Conservation (phyloP, 805 yeast genomes). For the Lipomyces chichibuensis region DNA sequence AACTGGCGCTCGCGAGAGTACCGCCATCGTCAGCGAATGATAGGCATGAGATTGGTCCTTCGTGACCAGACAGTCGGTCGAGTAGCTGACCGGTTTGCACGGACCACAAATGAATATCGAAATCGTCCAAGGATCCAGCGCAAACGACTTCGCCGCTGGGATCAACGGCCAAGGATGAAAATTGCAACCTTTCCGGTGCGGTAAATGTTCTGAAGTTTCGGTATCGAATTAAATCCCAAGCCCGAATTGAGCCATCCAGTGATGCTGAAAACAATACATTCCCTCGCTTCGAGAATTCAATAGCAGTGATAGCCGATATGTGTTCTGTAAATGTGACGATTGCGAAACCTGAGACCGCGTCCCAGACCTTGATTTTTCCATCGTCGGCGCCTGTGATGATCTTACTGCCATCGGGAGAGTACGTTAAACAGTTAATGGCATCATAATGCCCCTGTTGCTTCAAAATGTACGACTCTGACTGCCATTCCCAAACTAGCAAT, state of each 20-base stretch:
- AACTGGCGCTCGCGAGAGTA: slow-evolving; percentile 83
- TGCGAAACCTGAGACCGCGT: slow-evolving; percentile 87
- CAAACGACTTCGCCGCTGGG: slow-evolving; percentile 96
- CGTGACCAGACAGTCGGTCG: slow-evolving; percentile 89
- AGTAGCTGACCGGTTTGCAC: slow-evolving; percentile 92
- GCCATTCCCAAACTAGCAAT: slow-evolving; percentile 96
- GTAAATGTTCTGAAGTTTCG: slow-evolving; percentile 95
- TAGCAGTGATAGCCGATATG: slow-evolving; percentile 81
- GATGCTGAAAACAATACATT: slow-evolving; percentile 91
- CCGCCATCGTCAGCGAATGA: slow-evolving; percentile 81
- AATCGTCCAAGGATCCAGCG: slow-evolving; percentile 89
- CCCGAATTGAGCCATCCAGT: slow-evolving; percentile 93
- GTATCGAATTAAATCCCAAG: slow-evolving; percentile 92
- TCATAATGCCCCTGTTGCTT: slow-evolving; percentile 98
- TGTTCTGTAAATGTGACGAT: slow-evolving; percentile 91
- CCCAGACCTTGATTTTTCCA: slow-evolving; percentile 97
- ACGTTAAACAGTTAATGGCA: slow-evolving; percentile 76
- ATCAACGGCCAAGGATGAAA: slow-evolving; percentile 87
- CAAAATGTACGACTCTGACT: slow-evolving; percentile 89
- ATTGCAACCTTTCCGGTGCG: slow-evolving; percentile 84
- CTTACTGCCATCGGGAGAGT: slow-evolving; percentile 93
- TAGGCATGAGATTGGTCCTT: slow-evolving; percentile 88
- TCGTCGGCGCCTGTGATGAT: slow-evolving; percentile 95
- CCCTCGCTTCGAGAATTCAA: slow-evolving; percentile 85
- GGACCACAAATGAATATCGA: slow-evolving; percentile 93